These are phyloP conservation scores for Euptelea pleiosperma DNA, from an alignment of 164 flowering plant genomes.

Conservation along the genomic window DNA sequence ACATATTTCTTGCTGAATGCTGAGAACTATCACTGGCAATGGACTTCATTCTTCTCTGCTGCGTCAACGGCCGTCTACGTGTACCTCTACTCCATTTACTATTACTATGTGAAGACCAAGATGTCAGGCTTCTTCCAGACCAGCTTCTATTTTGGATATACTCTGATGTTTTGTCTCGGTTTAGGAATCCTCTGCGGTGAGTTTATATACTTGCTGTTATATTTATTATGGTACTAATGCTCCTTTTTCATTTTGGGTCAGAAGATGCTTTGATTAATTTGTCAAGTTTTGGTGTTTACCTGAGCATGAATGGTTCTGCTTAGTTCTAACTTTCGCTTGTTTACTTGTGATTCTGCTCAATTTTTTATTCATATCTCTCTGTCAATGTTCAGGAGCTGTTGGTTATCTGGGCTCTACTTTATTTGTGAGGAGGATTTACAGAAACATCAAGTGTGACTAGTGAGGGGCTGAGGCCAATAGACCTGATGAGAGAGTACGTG, in stretches of 20 bases:
- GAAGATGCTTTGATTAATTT: too few species aligned
- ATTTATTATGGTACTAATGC: not conserved
- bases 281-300: not conserved
- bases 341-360: too few species aligned
- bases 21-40: conserved; percentile 99
- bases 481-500: not conserved
- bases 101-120: conserved; percentile 91
- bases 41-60: conserved; percentile 99
- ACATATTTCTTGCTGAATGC: conserved; percentile 96
- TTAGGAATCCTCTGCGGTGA: conserved; percentile 93
- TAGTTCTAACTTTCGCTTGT: too few species aligned
- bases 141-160: conserved; percentile 97
- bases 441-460: conserved; percentile 90
- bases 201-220: conserved; percentile 23
- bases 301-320: not conserved
- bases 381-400: conserved; percentile 64
- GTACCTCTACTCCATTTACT: conserved; percentile 85
- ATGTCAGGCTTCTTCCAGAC: conserved; percentile 99
- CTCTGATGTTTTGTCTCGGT: conserved; percentile 95
- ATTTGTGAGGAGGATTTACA: conserved; percentile 89
- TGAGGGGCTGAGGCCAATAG: not conserved
- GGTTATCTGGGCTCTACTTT: conserved; percentile 79
- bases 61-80: conserved; percentile 96
- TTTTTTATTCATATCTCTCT: not conserved
- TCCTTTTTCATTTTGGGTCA: too few species aligned